Evolutionary conservation across 441 rosid species (phyloP).

Genomic region (Eugenia klotzschiana): DNA sequence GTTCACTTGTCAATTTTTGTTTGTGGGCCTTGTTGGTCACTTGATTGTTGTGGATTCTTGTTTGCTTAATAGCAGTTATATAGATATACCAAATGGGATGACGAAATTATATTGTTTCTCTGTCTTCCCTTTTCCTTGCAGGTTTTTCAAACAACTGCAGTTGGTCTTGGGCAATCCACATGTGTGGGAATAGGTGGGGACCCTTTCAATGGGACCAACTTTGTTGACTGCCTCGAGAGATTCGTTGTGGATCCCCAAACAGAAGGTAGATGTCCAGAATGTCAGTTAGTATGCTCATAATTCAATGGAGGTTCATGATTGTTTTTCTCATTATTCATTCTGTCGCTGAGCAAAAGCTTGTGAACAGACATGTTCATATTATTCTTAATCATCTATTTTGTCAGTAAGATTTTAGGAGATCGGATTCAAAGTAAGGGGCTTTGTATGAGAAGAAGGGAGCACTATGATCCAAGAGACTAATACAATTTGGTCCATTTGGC

Average conservation of each 20-base stretch:
- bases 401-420: not conserved
- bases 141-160: slow-evolving; percentile 90
- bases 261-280: slow-evolving; percentile 34
- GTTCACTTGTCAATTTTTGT: not conserved
- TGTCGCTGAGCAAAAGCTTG: not conserved
- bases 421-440: not conserved
- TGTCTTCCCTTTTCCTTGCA: not conserved
- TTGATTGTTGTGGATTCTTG: not conserved
- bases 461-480: not conserved
- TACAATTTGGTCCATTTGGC: not conserved
- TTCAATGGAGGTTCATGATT: not conserved
- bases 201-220: slow-evolving; percentile 89
- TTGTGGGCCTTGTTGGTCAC: not conserved
- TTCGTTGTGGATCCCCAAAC: slow-evolving; percentile 80
- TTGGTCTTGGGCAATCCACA: slow-evolving; percentile 82
- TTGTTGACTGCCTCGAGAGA: slow-evolving; percentile 62
- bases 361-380: not conserved
- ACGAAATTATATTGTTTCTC: not conserved
- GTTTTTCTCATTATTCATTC: not conserved
- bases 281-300: not conserved
- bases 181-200: slow-evolving; percentile 95
- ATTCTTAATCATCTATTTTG: not conserved
- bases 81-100: not conserved
- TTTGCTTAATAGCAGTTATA: not conserved
- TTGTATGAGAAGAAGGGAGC: not conserved